phyloP scores from a whole-genome alignment of 2,329 filamentous ascomycete genomes.

The Sclerotinia sclerotiorum region DNA sequence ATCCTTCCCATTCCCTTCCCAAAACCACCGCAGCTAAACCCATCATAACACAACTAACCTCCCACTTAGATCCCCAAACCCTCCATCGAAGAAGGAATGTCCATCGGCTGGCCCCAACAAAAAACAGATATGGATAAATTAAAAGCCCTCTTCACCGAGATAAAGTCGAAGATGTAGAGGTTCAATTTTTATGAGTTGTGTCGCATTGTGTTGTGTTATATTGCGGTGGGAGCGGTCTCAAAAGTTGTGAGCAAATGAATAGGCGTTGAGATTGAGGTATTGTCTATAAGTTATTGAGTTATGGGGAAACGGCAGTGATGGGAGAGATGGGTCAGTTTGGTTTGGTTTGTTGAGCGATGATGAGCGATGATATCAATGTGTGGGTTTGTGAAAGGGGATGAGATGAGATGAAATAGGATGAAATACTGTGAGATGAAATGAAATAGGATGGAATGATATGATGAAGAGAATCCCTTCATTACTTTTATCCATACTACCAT shows the following conservation, averaged over 20 bases:
- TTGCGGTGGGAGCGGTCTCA: not conserved
- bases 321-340: not conserved
- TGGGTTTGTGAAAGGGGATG: too few species aligned
- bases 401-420: not conserved
- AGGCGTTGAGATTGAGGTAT: not conserved
- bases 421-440: too few species aligned
- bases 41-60: not conserved
- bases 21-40: too few species aligned
- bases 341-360: not conserved
- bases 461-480: not conserved
- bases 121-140: constrained; percentile 77
- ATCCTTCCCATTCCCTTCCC: too few species aligned
- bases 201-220: too few species aligned
- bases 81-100: constrained; percentile 75
- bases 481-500: too few species aligned
- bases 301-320: not conserved
- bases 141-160: constrained; percentile 74
- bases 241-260: not conserved
- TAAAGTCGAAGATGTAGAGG: constrained; percentile 83
- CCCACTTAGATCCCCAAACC: constrained; percentile 87
- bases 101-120: constrained; percentile 76
- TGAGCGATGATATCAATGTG: not conserved
- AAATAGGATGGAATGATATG: not conserved
- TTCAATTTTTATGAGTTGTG: too few species aligned
- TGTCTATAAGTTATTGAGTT: not conserved